Evolutionary conservation across 2,329 filamentous ascomycete species (phyloP), one percentile per base, ranked within the genome.

Genomic region (Arthrobotrys iridis): DNA sequence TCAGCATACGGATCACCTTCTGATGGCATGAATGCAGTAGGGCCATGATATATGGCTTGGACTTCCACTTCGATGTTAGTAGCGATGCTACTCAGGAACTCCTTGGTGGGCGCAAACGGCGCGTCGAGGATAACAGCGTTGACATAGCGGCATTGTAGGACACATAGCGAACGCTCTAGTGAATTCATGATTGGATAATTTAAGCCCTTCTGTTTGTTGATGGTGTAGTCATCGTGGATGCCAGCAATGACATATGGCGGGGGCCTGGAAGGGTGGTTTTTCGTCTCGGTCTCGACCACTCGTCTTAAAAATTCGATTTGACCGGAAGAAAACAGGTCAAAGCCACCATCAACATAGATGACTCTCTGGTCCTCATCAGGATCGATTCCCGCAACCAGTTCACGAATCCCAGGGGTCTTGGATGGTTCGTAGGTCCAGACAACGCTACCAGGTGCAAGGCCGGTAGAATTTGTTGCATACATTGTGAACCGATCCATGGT

Each of bases 161-260:
- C 94, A 81, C 95, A 99, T 20, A 99, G 88, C 1, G 93, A 93
- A 43, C 95, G 90, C 85, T 99, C 95, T 80, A 94, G 97, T 68
- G 97, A 93, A 84, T 98, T 99, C 95, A 99, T 99, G 84, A 99
- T 98, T 24, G 95, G 95, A 81, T 97, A 99, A 84, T 99, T 99
- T 79, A 97, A 87, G 35, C 95, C 94, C 83, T 98, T 98, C 91
- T 93, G 96, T 80, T 90, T 86, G 83, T 99, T 99, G 82, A 99
- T 96, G 74, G 96, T 93, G 77, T 91, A 89, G 82, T 99, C 95
- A 80, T 97, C 92, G 83, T 99, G 95, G 22, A 99, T 90, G 55
- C 95, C 95, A 1, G 93, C 93, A 45, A 98, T 88, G n/a, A 99
- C 87, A 81, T 92, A 98, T 4, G 89, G 90, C 0, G 93, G 93